A percentile compares a stretch with the other conserved stretches of the same genome.
Conservation (phyloP, 73 alveolate species). For the Paramecium biaurelia region DNA sequence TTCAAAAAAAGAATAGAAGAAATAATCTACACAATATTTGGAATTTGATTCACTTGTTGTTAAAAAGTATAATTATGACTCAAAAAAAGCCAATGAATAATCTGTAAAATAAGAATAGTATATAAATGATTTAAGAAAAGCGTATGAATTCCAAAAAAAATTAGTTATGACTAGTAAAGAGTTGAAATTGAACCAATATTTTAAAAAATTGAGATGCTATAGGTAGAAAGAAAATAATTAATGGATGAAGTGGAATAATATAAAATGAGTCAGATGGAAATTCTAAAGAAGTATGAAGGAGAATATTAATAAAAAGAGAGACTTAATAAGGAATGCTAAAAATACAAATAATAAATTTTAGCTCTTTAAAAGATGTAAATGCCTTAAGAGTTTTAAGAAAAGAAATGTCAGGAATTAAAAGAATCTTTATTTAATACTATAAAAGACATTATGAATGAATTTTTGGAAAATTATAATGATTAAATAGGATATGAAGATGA, state of each 20-base stretch:
- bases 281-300: neutral
- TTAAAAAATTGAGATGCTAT: neutral
- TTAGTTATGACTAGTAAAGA: neutral
- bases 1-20: neutral
- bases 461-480: neutral
- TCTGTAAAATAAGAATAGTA: neutral
- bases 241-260: neutral
- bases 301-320: neutral
- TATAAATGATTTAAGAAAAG: neutral
- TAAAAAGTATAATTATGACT: neutral
- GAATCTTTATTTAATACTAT: neutral
- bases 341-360: neutral
- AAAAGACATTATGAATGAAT: neutral
- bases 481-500: neutral
- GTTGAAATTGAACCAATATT: neutral
- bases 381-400: constrained; percentile 19
- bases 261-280: neutral
- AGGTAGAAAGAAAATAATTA: neutral
- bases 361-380: neutral
- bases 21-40: neutral
- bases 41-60: neutral
- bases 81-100: neutral
- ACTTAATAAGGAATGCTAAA: neutral
- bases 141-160: neutral
- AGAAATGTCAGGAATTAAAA: constrained; percentile 4